Evolutionary conservation across 495 filamentous ascomycete genomes (phyloP).

Genomic region (Trichoderma reesei): DNA sequence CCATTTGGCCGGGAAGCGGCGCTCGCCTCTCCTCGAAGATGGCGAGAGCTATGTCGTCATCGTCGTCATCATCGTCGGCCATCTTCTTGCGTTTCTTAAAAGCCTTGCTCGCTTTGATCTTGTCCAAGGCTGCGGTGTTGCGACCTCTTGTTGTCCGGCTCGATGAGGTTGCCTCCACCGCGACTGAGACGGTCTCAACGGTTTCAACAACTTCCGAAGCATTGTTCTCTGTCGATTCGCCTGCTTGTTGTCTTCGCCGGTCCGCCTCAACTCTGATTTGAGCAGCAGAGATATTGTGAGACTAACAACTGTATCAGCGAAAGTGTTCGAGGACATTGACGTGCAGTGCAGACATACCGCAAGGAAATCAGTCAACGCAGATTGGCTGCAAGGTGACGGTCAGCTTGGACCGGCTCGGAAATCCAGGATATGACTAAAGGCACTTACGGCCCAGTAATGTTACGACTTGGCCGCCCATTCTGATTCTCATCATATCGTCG

Average conservation of each 20-base stretch:
- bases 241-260: slow-evolving; percentile 32
- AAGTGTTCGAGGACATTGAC: not conserved
- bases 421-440: not conserved
- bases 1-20: slow-evolving; percentile 75
- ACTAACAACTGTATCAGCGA: slow-evolving; percentile 30
- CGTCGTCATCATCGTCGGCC: slow-evolving; percentile 34
- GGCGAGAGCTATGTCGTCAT: slow-evolving; percentile 41
- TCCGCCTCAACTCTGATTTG: slow-evolving; percentile 59
- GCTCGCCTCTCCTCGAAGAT: slow-evolving; percentile 51
- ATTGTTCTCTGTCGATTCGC: not conserved
- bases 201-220: slow-evolving; percentile 2
- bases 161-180: slow-evolving; percentile 9
- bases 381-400: slow-evolving; percentile 33
- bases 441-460: slow-evolving; percentile 27
- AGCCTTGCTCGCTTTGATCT: slow-evolving; percentile 72
- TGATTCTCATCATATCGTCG: not conserved
- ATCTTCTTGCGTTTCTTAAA: slow-evolving; percentile 57
- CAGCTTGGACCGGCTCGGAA: not conserved
- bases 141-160: slow-evolving; percentile 2
- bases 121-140: slow-evolving; percentile 43
- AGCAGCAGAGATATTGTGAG: slow-evolving; percentile 80
- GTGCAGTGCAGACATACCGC: slow-evolving; percentile 41
- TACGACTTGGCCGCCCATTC: slow-evolving; percentile 9
- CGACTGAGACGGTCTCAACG: slow-evolving; percentile 14
- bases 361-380: slow-evolving; percentile 73